phyloP scores from a whole-genome alignment of 2,329 filamentous ascomycete genomes.

The Claviceps lovelessii region DNA sequence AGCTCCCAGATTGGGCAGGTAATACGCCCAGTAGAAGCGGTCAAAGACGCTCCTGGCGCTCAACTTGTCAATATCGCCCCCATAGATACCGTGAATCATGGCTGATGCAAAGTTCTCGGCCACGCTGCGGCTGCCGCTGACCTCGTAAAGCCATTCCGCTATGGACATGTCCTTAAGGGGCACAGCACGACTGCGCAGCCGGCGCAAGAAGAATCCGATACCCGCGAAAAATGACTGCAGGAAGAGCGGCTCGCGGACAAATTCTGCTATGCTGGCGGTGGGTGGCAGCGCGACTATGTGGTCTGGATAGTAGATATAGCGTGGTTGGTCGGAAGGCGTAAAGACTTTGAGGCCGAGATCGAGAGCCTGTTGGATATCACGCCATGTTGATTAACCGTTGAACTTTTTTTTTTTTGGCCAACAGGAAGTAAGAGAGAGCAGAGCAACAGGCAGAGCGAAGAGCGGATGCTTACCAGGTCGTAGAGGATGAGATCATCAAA shows the following conservation, averaged over 20 bases:
- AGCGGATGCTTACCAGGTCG: slow-evolving; percentile 48
- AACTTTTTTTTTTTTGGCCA: no score
- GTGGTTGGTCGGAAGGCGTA: slow-evolving; percentile 33
- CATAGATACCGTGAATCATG: slow-evolving; percentile 76
- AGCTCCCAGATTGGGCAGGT: slow-evolving; percentile 14
- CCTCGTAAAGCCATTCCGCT: slow-evolving; percentile 20
- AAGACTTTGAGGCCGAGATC: slow-evolving; percentile 28
- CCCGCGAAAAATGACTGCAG: slow-evolving; percentile 16
- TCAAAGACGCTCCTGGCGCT: slow-evolving; percentile 50
- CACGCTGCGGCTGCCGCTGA: slow-evolving; percentile 22
- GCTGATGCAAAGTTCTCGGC: slow-evolving; percentile 65
- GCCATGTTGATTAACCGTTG: slow-evolving; percentile 2
- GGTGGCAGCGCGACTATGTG: slow-evolving; percentile 33
- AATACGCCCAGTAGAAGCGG: slow-evolving; percentile 17
- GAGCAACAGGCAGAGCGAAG: background rate
- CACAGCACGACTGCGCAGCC: slow-evolving; percentile 8
- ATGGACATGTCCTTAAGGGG: slow-evolving; percentile 20
- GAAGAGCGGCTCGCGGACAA: slow-evolving; percentile 20
- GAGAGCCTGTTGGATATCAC: slow-evolving; percentile 13
- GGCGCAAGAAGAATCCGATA: slow-evolving; percentile 13
- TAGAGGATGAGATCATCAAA: slow-evolving; percentile 53
- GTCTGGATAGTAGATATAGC: slow-evolving; percentile 82
- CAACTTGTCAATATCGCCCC: slow-evolving; percentile 70
- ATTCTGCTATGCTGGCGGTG: slow-evolving; percentile 11
- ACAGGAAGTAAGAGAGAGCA: no score